Evolutionary conservation across 352 stramenopile genomes (phyloP), one percentile per base, ranked within the genome.

Genomic region (Elongisporangium senticosum): DNA sequence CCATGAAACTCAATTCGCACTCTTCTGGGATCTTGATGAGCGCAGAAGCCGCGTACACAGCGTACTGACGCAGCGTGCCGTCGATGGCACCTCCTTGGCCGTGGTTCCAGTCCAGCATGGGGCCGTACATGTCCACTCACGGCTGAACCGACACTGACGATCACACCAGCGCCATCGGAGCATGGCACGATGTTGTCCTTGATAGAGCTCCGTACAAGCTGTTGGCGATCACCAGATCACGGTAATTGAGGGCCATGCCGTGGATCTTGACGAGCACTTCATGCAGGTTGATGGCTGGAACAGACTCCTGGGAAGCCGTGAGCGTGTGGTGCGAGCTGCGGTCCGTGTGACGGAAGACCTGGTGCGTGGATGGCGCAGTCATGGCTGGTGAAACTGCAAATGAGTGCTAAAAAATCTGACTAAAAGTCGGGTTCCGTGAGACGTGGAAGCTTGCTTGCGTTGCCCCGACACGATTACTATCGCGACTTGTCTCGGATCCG

Each of bases 261-360:
- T 55, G 63, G 21, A 74, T 65, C 21, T 69, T 51, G 11, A 74
- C 59, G 24, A 74, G 63, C 2, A 74, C 67, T 57, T 68, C 54
- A 50, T 64, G 58, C 24, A 60, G 55, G 7, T 33, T 33, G 17
- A 68, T 37, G 13, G 15, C 19, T 4, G 61, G 61, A 19, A 53
- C 43, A 26, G 61, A 17, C 10, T 72, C 57, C 13, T 13, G 6
- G 13, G 24, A 28, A 7, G 13, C 28, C 28, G 4, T 6, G 28
- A 71, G 28, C 22, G 64, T 71, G 39, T 63, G 62, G 58, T 72
- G 62, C 47, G 61, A 66, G 7, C 61, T 60, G 39, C 65, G 62
- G 14, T 66, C 62, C 8, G 39, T 64, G 58, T 67, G 62, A 51
- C 65, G 65, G 55, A 62, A 69, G 4, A 66, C 62, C 7, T 56